Evolutionary conservation across 345 rosid species (phyloP), one percentile per base, ranked within the genome.

Genomic region (Moricandia moricandioides): DNA sequence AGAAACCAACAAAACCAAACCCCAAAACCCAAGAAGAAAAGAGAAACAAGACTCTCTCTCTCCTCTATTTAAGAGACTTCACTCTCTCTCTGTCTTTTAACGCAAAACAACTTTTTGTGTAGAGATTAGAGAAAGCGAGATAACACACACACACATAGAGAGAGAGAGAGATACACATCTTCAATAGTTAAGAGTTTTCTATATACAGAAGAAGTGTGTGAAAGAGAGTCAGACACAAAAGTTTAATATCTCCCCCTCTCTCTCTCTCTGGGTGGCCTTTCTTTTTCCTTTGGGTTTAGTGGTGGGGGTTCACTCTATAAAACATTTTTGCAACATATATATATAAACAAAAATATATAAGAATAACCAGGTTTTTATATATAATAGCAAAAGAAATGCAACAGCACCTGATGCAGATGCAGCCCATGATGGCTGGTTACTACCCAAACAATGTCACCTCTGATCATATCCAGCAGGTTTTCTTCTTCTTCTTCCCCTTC

Each of bases 371-470:
- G 57, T 60, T 72, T 72, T 72, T 21, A 72, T 74, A 69, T 81
- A 84, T 72, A 84, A 85, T 86, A 73, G 72, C 79, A 80, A 78
- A 83, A 86, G 79, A 86, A 75, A 87, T 89, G 92, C 97, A 95
- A 84, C 99, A 95, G 97, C 99, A 92, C 97, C 99, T 92, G 96
- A 90, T 90, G 94, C 98, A 95, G 93, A 90, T 89, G 97, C 99
- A 95, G 94, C 99, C 97, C 94, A 88, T 89, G 97, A 95, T 95
- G 98, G 96, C 98, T 78, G 88, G 98, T 73, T 95, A 90, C 86
- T 92, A 92, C 81, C 91, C 99, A 75, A 92, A 85, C 92, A 95
- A 92, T 94, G 99, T 95, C 88, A 95, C 99, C 54, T 90, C 97
- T 86, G 99, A 95, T 91, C 99, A 92, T 79, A 95, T 95, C 82